These are phyloP conservation scores for Backusella parvicylindrica DNA, from an alignment of 192 early-diverging fungal genomes.

Conservation along the genomic window DNA sequence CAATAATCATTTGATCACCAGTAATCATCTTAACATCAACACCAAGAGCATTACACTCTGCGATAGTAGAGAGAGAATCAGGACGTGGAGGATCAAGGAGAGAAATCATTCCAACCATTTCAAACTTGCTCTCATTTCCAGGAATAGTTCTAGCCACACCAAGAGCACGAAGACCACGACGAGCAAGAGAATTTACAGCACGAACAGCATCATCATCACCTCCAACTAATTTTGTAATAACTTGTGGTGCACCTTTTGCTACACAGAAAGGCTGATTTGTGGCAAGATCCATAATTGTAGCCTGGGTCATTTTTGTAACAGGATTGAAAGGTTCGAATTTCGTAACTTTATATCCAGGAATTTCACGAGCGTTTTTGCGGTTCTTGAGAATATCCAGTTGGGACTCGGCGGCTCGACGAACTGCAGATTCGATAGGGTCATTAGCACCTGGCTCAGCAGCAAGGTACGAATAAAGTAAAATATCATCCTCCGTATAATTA, in stretches of 20 bases:
- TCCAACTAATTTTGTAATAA: constrained; percentile 70
- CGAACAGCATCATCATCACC: constrained; percentile 67
- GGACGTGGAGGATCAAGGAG: constrained; percentile 87
- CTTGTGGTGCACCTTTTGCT: constrained; percentile 88
- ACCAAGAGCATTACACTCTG: constrained; percentile 78
- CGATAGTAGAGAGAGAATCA: constrained; percentile 89
- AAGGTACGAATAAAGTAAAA: constrained; percentile 78
- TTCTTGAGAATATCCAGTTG: constrained; percentile 65
- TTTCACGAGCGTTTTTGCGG: constrained; percentile 45
- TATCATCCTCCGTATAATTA: constrained; percentile 67
- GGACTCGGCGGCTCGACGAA: constrained; percentile 77
- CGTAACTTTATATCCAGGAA: constrained; percentile 92
- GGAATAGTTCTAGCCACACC: constrained; percentile 82
- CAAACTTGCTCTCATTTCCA: constrained; percentile 62
- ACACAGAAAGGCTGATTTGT: constrained; percentile 73
- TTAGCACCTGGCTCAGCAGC: constrained; percentile 88
- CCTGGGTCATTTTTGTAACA: constrained; percentile 88
- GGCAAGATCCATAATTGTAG: constrained; percentile 78
- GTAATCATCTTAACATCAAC: constrained; percentile 97
- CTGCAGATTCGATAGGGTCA: constrained; percentile 89
- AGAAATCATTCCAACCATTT: constrained; percentile 89
- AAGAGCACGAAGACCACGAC: constrained; percentile 85
- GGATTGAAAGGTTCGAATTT: constrained; percentile 94
- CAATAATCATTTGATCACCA: constrained; percentile 94
- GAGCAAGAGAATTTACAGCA: constrained; percentile 74